Evolutionary conservation across 2,329 filamentous ascomycete genomes (phyloP), one percentile per base, ranked within the genome.

Genomic region (Epichloe bromicola): DNA sequence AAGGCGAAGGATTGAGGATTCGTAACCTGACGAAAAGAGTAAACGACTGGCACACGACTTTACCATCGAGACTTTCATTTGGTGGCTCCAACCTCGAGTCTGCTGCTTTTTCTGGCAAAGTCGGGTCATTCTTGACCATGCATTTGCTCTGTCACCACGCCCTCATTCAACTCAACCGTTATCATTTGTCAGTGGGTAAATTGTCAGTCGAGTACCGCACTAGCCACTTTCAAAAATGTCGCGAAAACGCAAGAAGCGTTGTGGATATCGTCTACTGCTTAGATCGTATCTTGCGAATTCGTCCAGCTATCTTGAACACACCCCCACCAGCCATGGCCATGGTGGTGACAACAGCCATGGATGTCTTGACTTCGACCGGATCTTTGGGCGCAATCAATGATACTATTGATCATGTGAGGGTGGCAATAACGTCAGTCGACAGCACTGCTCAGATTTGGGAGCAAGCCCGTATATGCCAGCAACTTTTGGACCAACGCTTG

Each of bases 101-200:
- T 33, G 78, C 75, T 41, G 72, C 78, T 6, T 65, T 72, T 33
- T 74, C 75, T 26, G 78, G 67, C 15, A 65, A 75, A 56, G 69
- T 75, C 2, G 80, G 80, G 5, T 73, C 74, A 0, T 83, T 82
- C 59, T 66, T 85, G 50, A 77, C 75, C 1, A 76, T 85, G 63
- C 83, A 87, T 62, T 68, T 83, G 30, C 67, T 86, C n/a, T 83
- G 83, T 61, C 76, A 84, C 60, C 74, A 79, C 45, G 74, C 80
- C 1, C 65, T 80, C 58, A 76, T 86, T 65, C 80, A 81, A 56
- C 69, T 86, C 33, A 82, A 84, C 57, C 76, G 85, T 39, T 77
- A 84, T 58, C 73, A 74, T 12, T 70, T 72, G 10, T 65, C 69
- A 12, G 59, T 57, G 5, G 55, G 53, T 11, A 65, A 64, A 36